phyloP scores from a whole-genome alignment of 169 alveolate species.

The Cryptosporidium sp. region DNA sequence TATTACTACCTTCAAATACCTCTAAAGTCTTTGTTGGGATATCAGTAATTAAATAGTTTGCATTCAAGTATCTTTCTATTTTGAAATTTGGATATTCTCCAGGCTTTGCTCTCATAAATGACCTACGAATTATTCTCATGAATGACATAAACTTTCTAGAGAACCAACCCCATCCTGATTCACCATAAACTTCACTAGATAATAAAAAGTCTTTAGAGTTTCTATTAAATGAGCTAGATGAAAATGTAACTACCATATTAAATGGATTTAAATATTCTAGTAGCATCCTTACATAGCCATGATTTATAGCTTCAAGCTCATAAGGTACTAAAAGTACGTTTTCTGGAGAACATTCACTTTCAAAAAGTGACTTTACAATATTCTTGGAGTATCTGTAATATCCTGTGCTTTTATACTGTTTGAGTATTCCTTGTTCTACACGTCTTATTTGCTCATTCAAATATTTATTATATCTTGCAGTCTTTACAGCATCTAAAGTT shows the following conservation, averaged over 20 bases:
- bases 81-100: slow-evolving; percentile 39
- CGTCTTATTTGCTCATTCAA: slow-evolving; percentile 27
- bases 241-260: slow-evolving; percentile 20
- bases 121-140: slow-evolving; percentile 27
- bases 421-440: slow-evolving; percentile 39
- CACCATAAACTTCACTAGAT: slow-evolving; percentile 33
- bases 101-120: slow-evolving; percentile 7
- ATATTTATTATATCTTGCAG: slow-evolving; percentile 17
- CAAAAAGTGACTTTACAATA: slow-evolving; percentile 17
- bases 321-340: slow-evolving; percentile 24
- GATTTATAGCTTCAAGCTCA: slow-evolving; percentile 21
- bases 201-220: slow-evolving; percentile 51
- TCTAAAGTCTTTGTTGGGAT: slow-evolving; percentile 21
- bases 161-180: slow-evolving; percentile 41
- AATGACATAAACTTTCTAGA: slow-evolving; percentile 27
- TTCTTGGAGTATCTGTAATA: slow-evolving; percentile 35
- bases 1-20: neutral
- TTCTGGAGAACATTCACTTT: slow-evolving; percentile 33
- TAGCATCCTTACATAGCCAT: neutral
- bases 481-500: slow-evolving; percentile 7
- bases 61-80: slow-evolving; percentile 13
- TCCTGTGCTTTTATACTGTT: slow-evolving; percentile 42
- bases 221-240: slow-evolving; percentile 26
- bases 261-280: slow-evolving; percentile 27
- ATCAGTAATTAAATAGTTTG: slow-evolving; percentile 12